Evolutionary conservation across 2,329 filamentous ascomycete species (phyloP), one percentile per base, ranked within the genome.

Genomic region (Penicillium concentricum): DNA sequence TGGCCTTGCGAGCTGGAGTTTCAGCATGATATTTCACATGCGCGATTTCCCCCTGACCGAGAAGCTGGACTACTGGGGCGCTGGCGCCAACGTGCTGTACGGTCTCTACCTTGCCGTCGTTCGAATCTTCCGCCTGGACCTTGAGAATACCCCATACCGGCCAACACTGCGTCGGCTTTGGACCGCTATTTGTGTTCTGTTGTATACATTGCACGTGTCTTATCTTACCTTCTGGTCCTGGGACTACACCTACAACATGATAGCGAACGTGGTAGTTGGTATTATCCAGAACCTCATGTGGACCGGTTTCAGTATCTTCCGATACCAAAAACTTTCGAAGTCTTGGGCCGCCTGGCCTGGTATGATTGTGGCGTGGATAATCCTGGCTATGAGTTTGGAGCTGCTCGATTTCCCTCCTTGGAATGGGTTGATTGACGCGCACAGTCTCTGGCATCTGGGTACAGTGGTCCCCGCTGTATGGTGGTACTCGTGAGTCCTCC

Each of bases 231-330:
- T 91, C 65, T 90, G 92, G 80, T 80, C 82, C 18, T 99, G 94
- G 90, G 90, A 97, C 74, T 99, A 99, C 73, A 89, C 88, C 5
- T 99, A 99, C 78, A 99, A 99, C 73, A 97, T 99, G 92, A 86
- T 89, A 1, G 94, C 92, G 50, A 99, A 97, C 69, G 90, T 99
- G 20, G 85, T 83, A 3, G 84, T 89, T 12, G 94, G 94, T 4
- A 79, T 92, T 39, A 74, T 92, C 5, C 88, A 92, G 70, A 96
- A 97, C 68, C 51, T 87, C 4, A 77, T 97, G 56, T 97, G 94
- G 94, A 90, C 82, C 42, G 89, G 84, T 74, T 97, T 96, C 76
- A 92, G 89, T 71, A 84, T 89, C 65, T 78, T 79, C 62, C 84
- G 87, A 65, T 97, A 93, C 76, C 80, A 82, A 61, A 85, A 86